A percentile compares a stretch with the other conserved stretches of the same genome.
Evolutionary conservation across 2,329 filamentous ascomycete species (phyloP).

Genomic region (Leptographium wingfieldii): DNA sequence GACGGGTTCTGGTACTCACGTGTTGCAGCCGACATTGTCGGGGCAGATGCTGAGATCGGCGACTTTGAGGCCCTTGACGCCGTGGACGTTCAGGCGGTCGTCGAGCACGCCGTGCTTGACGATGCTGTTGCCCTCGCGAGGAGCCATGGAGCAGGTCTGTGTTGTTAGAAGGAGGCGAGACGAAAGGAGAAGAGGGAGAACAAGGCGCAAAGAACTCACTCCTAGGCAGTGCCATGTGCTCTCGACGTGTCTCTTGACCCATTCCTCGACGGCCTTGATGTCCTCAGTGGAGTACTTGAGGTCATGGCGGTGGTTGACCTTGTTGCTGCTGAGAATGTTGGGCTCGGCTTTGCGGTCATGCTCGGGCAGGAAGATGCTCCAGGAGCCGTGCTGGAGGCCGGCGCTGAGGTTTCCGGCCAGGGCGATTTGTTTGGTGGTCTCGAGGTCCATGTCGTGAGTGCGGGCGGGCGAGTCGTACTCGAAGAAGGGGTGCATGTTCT

Average conservation of each 20-base stretch:
- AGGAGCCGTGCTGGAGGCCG: conserved; percentile 61
- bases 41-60: conserved; percentile 66
- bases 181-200: neutral
- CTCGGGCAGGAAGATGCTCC: conserved; percentile 47
- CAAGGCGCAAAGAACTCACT: conserved; percentile 5
- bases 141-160: conserved; percentile 62
- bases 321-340: conserved; percentile 48
- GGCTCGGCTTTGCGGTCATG: conserved; percentile 35
- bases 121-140: conserved; percentile 62
- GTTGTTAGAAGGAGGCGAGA: neutral
- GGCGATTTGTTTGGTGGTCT: conserved; percentile 63
- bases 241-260: conserved; percentile 60
- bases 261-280: conserved; percentile 54
- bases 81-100: conserved; percentile 65
- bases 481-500: conserved; percentile 59
- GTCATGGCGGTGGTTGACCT: conserved; percentile 45
- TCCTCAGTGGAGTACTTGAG: conserved; percentile 53
- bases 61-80: conserved; percentile 65
- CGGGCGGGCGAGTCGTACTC: conserved; percentile 56
- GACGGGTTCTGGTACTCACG: conserved; percentile 12
- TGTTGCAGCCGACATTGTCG: conserved; percentile 64
- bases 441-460: conserved; percentile 60
- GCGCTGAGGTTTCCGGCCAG: conserved; percentile 59
- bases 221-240: conserved; percentile 58
- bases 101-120: conserved; percentile 71